These are phyloP conservation scores for Diutina neorugosa DNA, from an alignment of 1,139 yeast species.

Conservation along the genomic window DNA sequence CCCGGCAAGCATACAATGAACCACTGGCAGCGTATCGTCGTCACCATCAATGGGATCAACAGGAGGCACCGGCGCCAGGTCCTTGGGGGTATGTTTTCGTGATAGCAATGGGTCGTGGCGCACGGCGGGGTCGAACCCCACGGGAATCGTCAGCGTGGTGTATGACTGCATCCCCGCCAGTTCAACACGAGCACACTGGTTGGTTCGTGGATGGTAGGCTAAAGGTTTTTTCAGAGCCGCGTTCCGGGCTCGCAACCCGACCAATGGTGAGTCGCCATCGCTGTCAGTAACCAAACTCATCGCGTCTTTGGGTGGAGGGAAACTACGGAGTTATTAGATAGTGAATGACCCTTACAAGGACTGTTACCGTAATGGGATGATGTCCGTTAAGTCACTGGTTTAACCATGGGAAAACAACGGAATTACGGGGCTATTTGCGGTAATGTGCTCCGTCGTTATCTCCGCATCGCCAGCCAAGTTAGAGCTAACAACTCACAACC, in stretches of 20 bases:
- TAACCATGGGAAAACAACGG: too few species aligned
- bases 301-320: too few species aligned
- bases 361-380: too few species aligned
- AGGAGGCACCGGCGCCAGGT: neutral
- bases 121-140: conserved; percentile 7
- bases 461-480: neutral
- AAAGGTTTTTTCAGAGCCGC: neutral
- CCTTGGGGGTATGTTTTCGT: neutral
- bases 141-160: conserved; percentile 34
- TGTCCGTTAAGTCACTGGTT: too few species aligned
- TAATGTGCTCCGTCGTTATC: neutral
- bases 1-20: conserved; percentile 72
- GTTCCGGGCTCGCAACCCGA: neutral
- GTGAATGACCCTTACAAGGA: too few species aligned
- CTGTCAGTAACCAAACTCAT: too few species aligned
- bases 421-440: neutral
- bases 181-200: neutral
- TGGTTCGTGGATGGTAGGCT: neutral
- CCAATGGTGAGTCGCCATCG: too few species aligned
- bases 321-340: too few species aligned
- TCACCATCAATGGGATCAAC: conserved; percentile 5
- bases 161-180: conserved; percentile 18
- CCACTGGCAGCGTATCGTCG: conserved; percentile 26
- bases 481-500: too few species aligned
- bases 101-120: conserved; percentile 2